A percentile compares a stretch with the other conserved stretches of the same genome.
These are phyloP conservation scores for Aspergillus fructus DNA, from an alignment of 2,329 filamentous ascomycete genomes.

Conservation along the genomic window DNA sequence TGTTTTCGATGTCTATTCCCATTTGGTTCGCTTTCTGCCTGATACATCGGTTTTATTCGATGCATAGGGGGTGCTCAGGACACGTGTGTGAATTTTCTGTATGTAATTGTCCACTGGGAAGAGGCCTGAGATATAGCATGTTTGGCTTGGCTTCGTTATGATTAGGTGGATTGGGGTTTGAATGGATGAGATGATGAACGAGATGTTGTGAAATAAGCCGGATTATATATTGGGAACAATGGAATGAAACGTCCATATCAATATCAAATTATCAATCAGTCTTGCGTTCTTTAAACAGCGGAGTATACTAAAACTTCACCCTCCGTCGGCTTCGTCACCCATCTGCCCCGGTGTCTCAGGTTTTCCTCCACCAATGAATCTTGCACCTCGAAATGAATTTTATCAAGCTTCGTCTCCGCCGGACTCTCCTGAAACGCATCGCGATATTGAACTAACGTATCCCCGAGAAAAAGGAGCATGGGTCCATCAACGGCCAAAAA, in stretches of 20 bases:
- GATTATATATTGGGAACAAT: conserved; percentile 7
- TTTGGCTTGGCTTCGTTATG: conserved; percentile 12
- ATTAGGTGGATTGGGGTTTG: neutral
- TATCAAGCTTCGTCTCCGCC: neutral
- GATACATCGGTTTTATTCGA: conserved; percentile 20
- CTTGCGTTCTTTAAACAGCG: neutral
- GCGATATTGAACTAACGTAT: too few species aligned
- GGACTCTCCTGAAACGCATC: neutral
- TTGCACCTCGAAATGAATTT: neutral
- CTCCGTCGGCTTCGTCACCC: neutral
- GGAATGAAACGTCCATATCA: conserved; percentile 1
- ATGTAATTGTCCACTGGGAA: conserved; percentile 16
- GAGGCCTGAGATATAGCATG: conserved; percentile 16
- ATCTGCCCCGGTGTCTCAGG: conserved; percentile 4
- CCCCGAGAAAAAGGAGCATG: too few species aligned
- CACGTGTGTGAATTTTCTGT: conserved; percentile 17
- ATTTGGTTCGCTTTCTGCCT: conserved; percentile 15
- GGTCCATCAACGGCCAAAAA: too few species aligned
- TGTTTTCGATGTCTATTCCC: conserved; percentile 8
- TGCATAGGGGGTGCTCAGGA: conserved; percentile 14
- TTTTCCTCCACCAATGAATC: conserved; percentile 21
- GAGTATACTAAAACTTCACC: neutral
- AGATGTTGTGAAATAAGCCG: neutral
- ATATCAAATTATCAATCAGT: neutral
- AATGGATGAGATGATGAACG: conserved; percentile 14